These are phyloP conservation scores for Chloris gayana DNA, from an alignment of 176 grass and related monocot genomes.

Conservation along the genomic window DNA sequence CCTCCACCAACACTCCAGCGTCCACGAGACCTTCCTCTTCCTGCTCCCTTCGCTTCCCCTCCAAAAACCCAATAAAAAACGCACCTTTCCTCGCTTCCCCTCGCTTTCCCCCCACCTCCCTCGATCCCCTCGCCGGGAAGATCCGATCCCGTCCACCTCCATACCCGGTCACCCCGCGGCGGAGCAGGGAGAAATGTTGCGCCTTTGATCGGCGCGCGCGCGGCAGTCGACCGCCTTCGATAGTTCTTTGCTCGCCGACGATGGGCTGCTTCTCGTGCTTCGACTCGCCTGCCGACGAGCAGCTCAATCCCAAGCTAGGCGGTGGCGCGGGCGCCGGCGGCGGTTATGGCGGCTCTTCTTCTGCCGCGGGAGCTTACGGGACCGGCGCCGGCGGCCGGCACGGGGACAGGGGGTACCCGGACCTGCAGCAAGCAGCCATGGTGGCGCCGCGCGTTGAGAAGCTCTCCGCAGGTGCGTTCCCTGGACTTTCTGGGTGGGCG, in stretches of 20 bases:
- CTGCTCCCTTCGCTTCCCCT: not conserved
- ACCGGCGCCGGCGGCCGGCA: constrained; percentile 13
- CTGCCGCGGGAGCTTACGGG: constrained; percentile 7
- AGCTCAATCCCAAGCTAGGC: constrained; percentile 65
- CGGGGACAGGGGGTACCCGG: constrained; percentile 26
- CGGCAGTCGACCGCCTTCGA: not conserved
- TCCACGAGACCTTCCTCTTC: not conserved
- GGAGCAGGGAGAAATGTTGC: constrained; percentile 18
- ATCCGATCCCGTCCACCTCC: constrained; percentile 34
- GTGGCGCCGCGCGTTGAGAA: constrained; percentile 65
- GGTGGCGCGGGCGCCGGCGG: constrained; percentile 4
- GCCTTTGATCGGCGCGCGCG: constrained; percentile 29
- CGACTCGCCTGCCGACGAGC: constrained; percentile 62
- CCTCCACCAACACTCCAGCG: not conserved
- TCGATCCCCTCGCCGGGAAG: constrained; percentile 45
- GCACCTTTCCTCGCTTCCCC: constrained; percentile 33
- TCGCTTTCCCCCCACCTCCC: constrained; percentile 19
- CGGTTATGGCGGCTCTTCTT: constrained; percentile 35
- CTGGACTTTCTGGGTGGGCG: not conserved
- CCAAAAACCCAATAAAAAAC: constrained; percentile 59
- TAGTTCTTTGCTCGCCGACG: constrained; percentile 8
- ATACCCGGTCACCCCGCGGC: not conserved
- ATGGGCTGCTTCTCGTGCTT: constrained; percentile 93
- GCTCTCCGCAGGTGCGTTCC: constrained; percentile 59
- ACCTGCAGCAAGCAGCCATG: constrained; percentile 64